Base-by-base conservation (phyloP, 78 protist species). In the Corallochytrium limacisporum region DNA sequence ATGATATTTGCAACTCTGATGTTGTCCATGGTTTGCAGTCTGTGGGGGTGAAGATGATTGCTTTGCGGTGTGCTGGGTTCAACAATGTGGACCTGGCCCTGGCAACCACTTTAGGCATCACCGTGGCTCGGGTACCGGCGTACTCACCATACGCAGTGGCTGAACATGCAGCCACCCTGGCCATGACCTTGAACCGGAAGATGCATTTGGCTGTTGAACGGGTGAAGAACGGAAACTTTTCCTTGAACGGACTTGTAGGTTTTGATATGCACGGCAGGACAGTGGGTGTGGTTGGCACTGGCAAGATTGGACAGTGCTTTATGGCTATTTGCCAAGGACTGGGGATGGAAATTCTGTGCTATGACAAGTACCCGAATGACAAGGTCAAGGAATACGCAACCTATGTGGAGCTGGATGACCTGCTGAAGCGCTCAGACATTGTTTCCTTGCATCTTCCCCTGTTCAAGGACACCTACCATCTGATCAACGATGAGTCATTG, bases 91-190 rank as follows among this genome's bases (percentile, higher is more conserved):
- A 85, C 61, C 47, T 82, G 7, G 62, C 43, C 33, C 54, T 67
- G 3, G 87, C 89, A 0, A 59, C 50, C n/a, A 42, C 37, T 16
- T 43, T 55, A 18, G 84, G 86, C 16, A 67, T 84, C 20, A 26
- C 63, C 12, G 89, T 84, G 35, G 36, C 63, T 24, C 67, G 84
- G 24, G 94, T 88, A 3, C 91, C 94, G 12, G 77, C 73, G 1
- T 88, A 88, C 65, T 79, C 87, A 38, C 94, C 94, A 26, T 33
- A 74, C 37, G 78, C 91, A 18, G 87, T 85, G 0, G 88, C 94
- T 3, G 94, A 88, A 70, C 84, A 71, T 62, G 88, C 94, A 29
- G 46, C 75, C 0, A 37, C 82, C 13, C 46, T 88, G 24, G 31
- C 69, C 24, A 1, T 73, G 56, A n/a, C 85, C 31, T 62, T 88